Evolutionary conservation across 1,284 basidiomycete genomes (phyloP), one percentile per base, ranked within the genome.

Genomic region (Cerioporus squamosus): DNA sequence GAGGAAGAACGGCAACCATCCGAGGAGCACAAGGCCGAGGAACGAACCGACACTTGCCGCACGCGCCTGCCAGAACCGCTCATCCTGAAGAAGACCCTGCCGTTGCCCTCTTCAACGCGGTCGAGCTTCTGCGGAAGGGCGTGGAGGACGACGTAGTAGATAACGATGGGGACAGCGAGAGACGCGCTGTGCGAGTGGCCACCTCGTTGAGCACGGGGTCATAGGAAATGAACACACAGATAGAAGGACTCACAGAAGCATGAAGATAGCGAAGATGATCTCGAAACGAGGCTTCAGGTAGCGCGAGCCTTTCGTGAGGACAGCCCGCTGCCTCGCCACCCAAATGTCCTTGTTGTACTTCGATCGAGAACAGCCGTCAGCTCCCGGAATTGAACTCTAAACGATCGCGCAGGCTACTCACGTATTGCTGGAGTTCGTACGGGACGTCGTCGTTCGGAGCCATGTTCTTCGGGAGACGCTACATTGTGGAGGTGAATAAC

Each of bases 241-340:
- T 17, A 3, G n/a, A 38, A 26, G 3, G 22, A 71, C 77, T 38
- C 65, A 85, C 83, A 79, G 52, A 23, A 83, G 44, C 39, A 72
- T 71, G 56, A 78, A 44, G 26, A 75, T 18, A 18, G 77, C 59
- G 74, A 79, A 85, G 44, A 76, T 58, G 24, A 77, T 71, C 61
- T 86, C 83, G 58, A 85, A 73, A 18, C 70, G 59, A 15, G 80
- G 80, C 55, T 78, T 78, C 62, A 78, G 73, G 65, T 80, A 83
- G 14, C 73, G 76, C 12, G 75, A 74, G 12, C 77, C 74, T 23
- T 77, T 67, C 20, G 69, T 69, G 9, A 72, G 69, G 45, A 85
- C 73, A 8, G 72, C 66, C 18, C 75, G 71, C 42, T 82, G 57
- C 43, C 84, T 77, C 15, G 68, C 66, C 38, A 72, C 73, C 82